Conservation (phyloP, 148 eudicot genomes). For the Simmondsia chinensis region DNA sequence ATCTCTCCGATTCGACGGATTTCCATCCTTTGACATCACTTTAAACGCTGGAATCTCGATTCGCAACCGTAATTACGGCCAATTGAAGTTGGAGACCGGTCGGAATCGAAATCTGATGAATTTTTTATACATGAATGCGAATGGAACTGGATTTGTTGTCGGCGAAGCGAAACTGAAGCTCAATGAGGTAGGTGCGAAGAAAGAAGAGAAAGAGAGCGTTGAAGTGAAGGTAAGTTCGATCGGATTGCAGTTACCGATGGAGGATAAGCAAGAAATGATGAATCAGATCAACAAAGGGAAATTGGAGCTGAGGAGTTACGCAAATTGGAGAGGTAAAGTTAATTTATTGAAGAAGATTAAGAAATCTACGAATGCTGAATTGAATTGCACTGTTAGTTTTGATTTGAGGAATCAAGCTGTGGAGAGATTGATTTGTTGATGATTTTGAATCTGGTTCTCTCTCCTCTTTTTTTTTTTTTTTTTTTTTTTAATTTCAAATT, state of each 20-base stretch:
- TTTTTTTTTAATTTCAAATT: too few relatives aligned
- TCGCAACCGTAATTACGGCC: conserved; percentile 28
- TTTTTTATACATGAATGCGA: conserved; percentile 11
- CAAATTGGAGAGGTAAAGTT: conserved; percentile 21
- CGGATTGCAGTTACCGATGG: neutral
- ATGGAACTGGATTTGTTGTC: conserved; percentile 8
- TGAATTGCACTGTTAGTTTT: conserved; percentile 31
- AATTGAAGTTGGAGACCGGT: conserved; percentile 7
- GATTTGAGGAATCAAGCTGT: conserved; percentile 22
- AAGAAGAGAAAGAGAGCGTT: conserved; percentile 5
- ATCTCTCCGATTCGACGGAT: conserved; percentile 8
- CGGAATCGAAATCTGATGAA: neutral
- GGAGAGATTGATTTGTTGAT: conserved; percentile 19
- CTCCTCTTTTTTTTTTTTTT: neutral
- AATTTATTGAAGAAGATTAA: conserved; percentile 12
- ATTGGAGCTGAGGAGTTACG: conserved; percentile 18
- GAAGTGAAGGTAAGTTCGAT: conserved; percentile 9
- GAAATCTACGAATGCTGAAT: conserved; percentile 1
- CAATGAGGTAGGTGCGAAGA: conserved; percentile 5
- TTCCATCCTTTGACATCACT: conserved; percentile 22
- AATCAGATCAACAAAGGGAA: conserved; percentile 16
- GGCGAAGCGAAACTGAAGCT: conserved; percentile 5
- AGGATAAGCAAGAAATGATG: conserved; percentile 6
- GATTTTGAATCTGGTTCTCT: neutral
- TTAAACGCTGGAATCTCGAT: conserved; percentile 11